Evolutionary conservation across 441 rosid species (phyloP), one percentile per base, ranked within the genome.

Genomic region (Bruguiera hainesii): DNA sequence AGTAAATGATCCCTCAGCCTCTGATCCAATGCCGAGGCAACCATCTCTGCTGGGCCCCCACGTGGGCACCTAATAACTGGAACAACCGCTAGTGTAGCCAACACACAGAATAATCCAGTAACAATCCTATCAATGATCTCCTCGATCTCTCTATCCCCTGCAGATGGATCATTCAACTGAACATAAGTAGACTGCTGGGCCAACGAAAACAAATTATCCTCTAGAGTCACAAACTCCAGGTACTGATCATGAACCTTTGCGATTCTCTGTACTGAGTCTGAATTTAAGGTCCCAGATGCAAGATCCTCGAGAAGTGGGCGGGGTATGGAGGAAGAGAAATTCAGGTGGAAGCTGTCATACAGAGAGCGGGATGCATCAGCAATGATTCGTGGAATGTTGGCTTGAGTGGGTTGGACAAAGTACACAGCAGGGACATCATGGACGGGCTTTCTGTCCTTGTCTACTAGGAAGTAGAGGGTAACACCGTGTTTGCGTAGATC

Each of bases 1-100:
- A 89, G 76, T 68, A 94, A 81, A 81, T 89, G 99, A 86, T 95
- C 97, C 80, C 99, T 83, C 82, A 95, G 75, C 79, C 75, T 89
- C 84, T 87, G 98, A 82, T 95, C 98, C 83, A 92, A 78, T 51
- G 89, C 93, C 5, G 93, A 80, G 1, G 99, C 98, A 59, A 95
- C 97, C 98, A 92, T 86, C 88, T 95, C 98, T 0, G 99, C 99
- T 0, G 97, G 91, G 33, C 99, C 98, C 64, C 95, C 91, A 11
- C 85, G 83, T 0, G 89, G 97, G 60, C 96, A 92, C 74, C 95
- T 76, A 42, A 95, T 89, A 63, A 92, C 76, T 1, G 99, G 99
- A 57, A 89, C 95, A 60, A 89, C 96, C 1, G 83, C 91, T 1
- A 92, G 84, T 1, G 98, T 95, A 1, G 88, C 93, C 79, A 95